Percentiles rank a stretch among this genome's conserved stretches.
Conservation (phyloP, 2,329 filamentous ascomycete species). For the Stachybotrys echinatus region DNA sequence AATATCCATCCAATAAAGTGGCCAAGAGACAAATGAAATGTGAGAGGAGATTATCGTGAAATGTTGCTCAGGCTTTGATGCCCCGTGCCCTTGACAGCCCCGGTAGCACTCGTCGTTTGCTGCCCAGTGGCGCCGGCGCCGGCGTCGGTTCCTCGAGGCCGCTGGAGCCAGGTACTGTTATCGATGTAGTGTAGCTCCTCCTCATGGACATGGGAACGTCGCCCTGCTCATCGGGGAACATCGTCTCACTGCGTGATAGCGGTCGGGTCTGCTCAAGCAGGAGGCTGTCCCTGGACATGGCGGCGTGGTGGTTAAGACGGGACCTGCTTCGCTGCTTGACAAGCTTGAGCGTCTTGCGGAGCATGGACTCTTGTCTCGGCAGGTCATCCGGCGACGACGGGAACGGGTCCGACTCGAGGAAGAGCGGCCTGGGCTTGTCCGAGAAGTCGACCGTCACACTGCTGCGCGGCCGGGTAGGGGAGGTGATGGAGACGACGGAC, state of each 20-base stretch:
- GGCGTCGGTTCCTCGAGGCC: background rate
- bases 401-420: constrained; percentile 51
- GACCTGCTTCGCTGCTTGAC: constrained; percentile 51
- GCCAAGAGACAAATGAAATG: background rate
- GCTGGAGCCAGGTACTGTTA: background rate
- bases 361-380: constrained; percentile 37
- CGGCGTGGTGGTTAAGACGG: constrained; percentile 32
- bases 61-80: background rate
- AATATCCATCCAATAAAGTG: background rate
- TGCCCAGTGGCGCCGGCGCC: background rate
- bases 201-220: background rate
- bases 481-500: constrained; percentile 18
- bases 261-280: background rate
- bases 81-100: background rate
- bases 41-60: background rate
- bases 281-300: constrained; percentile 27
- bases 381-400: constrained; percentile 30
- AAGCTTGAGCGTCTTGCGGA: constrained; percentile 50
- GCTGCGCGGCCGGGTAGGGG: constrained; percentile 34
- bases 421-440: constrained; percentile 32
- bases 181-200: background rate
- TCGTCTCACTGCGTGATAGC: background rate
- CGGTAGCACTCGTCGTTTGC: background rate
- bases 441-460: constrained; percentile 32
- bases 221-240: background rate